Evolutionary conservation across 139 green algal genomes (phyloP), one percentile per base, ranked within the genome.

Genomic region (Astrephomene gubernaculifera): DNA sequence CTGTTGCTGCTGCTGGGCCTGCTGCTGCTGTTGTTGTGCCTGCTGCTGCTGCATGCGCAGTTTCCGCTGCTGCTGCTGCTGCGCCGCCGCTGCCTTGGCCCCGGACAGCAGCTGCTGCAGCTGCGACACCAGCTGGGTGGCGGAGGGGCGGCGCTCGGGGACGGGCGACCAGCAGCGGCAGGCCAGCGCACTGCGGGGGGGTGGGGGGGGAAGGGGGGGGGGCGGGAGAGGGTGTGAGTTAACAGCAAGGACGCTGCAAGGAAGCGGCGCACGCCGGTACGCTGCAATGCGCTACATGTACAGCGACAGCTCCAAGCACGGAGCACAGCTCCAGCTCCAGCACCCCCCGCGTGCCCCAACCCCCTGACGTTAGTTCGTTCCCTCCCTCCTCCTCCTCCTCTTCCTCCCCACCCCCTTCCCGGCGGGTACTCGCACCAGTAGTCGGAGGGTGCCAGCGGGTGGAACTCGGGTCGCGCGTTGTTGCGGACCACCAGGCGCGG

Each of bases 401-500:
- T 25, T 17, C 49, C 17, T 17, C 49, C 14, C 49, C 49, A 57
- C 57, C 57, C 57, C 31, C 12, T 57, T 12, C 49, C 49, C 49
- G 49, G 12, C 49, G 12, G 17, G 49, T 12, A 7, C 6, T 52
- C 65, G 9, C 60, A 72, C 76, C 60, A 45, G 76, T 71, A 83
- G 17, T 83, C 60, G n/a, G 38, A 29, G 2, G 76, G 76, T 1
- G 76, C 76, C 76, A 83, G 57, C 3, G 76, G 76, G 61, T 83
- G 76, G 76, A 83, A 83, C 57, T 73, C 76, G 41, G 76, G 76
- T 4, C 76, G 60, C 60, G 72, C 29, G 76, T 54, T 44, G 41
- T 33, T n/a, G 29, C 76, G 76, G 2, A 65, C 76, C 60, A 83
- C 76, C 39, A 73, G 60, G 8, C 8, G 14, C 1, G 76, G 76